A percentile compares a stretch with the other conserved stretches of the same genome.
Conservation (phyloP, 2,329 filamentous ascomycete genomes). For the Beauveria sp. region DNA sequence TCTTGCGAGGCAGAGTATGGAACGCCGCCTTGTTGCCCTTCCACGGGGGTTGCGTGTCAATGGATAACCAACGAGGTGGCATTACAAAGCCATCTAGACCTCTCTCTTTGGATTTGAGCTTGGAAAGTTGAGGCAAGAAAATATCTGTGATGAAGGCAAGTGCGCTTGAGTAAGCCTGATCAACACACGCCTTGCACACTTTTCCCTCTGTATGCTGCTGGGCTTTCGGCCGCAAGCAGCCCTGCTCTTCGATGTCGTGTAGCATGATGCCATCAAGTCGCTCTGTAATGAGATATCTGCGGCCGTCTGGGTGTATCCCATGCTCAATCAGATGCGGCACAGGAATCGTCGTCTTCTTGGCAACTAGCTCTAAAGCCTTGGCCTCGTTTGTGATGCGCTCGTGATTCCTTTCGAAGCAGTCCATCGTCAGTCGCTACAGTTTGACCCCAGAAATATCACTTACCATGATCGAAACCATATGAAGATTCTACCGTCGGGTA, state of each 20-base stretch:
- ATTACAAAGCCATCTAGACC: slow-evolving; percentile 15
- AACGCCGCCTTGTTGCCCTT: slow-evolving; percentile 5
- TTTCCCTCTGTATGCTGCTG: neutral
- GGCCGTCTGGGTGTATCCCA: slow-evolving; percentile 10
- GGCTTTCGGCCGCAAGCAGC: neutral
- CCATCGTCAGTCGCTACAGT: too few species aligned
- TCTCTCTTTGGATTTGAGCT: slow-evolving; percentile 4
- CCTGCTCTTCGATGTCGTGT: neutral
- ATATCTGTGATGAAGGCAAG: slow-evolving; percentile 6
- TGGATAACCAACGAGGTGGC: slow-evolving; percentile 12
- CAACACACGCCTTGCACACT: slow-evolving; percentile 7
- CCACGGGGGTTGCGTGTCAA: slow-evolving; percentile 6
- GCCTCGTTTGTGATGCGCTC: slow-evolving; percentile 14
- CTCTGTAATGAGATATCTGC: slow-evolving; percentile 11
- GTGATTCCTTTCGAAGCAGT: slow-evolving; percentile 6
- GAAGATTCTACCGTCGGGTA: slow-evolving; percentile 1
- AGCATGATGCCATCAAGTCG: slow-evolving; percentile 3
- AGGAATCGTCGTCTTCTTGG: slow-evolving; percentile 11
- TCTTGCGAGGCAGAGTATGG: slow-evolving; percentile 3
- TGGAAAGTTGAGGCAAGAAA: slow-evolving; percentile 12
- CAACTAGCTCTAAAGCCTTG: slow-evolving; percentile 8
- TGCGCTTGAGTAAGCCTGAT: slow-evolving; percentile 9
- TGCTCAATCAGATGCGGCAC: slow-evolving; percentile 10
- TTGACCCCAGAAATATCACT: neutral
- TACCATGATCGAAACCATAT: slow-evolving; percentile 5